Conservation (phyloP, 257 asterid genomes). For the Capsicum pubescens region DNA sequence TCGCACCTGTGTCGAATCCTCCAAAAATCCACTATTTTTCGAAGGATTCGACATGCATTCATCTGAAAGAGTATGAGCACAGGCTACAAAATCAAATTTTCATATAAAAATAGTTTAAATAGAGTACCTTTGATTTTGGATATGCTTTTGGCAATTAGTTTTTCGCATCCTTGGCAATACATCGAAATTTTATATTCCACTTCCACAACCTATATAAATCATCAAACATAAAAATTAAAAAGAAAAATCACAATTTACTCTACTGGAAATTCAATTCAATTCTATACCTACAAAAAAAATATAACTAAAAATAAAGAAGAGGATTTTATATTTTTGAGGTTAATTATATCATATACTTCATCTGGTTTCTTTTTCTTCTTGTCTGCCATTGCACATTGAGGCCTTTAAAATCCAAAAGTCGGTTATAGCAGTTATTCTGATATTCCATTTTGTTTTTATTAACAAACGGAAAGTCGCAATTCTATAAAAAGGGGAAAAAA, state of each 20-base stretch:
- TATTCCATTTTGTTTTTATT: not conserved
- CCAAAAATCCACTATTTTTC: too few relatives aligned
- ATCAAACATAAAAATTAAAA: not conserved
- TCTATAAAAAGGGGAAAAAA: too few relatives aligned
- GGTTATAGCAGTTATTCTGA: not conserved
- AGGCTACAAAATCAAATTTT: too few relatives aligned
- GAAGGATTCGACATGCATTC: too few relatives aligned
- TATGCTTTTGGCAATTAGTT: constrained; percentile 67
- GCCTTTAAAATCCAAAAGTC: not conserved
- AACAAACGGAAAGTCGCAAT: not conserved
- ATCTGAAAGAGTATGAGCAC: too few relatives aligned
- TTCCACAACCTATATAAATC: constrained; percentile 48
- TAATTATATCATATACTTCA: not conserved
- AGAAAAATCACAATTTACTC: not conserved
- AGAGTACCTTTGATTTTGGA: constrained; percentile 73
- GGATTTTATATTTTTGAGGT: not conserved
- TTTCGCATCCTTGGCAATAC: constrained; percentile 93
- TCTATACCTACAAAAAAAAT: not conserved
- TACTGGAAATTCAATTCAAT: not conserved
- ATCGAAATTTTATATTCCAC: constrained; percentile 67
- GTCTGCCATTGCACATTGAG: constrained; percentile 40
- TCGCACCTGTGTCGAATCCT: too few relatives aligned
- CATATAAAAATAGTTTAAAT: not conserved
- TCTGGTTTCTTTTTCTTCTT: constrained; percentile 34
- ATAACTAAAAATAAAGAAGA: not conserved